Base-by-base conservation (phyloP, 2,329 filamentous ascomycete genomes). In the Geosmithia putterillii region DNA sequence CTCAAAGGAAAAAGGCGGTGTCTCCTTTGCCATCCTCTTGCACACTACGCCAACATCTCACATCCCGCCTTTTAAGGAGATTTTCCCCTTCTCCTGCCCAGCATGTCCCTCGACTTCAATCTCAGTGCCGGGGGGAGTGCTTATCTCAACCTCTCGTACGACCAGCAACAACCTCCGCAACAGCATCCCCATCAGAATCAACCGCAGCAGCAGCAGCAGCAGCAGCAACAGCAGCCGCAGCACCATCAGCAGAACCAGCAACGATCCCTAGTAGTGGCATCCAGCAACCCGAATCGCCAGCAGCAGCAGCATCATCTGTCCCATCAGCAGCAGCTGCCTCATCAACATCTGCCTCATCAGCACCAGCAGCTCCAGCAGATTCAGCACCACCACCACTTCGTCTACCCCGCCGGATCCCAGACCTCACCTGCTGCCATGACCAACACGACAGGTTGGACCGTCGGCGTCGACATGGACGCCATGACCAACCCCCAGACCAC, bases 71-170 rank as follows among this genome's bases (percentile, higher is more conserved):
- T 54, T 32, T 53, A 54, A 56, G 44, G 36, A 35, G 44, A 38
- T 51, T 55, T 32, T 32, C 51, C 55, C 53, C 53, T 56, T 49
- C 51, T 58, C 54, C 54, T 57, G 52, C 52, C 54, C 59, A 67
- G 58, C 57, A 67, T 69, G 76, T 72, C 70, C 63, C 71, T 74
- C 67, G 73, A 79, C 57, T 81, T 75, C 66, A 72, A 72, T 62
- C 57, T 65, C 58, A 66, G 67, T 58, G 69, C 67, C 62, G 59
- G 62, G 57, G 70, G 69, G 61, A 74, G 80, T 60, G 73, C 68
- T 58, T 69, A 81, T 57, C 58, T 81, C 57, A 76, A 80, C 57
- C 66, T 80, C 57, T 70, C 64, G 53, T 80, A 71, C 63, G 73
- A 80, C 58, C 69, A 71, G 52, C 70, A 70, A 57, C 75, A 74